phyloP scores from a whole-genome alignment of 2,329 filamentous ascomycete genomes.

The Fusarium scirpi region DNA sequence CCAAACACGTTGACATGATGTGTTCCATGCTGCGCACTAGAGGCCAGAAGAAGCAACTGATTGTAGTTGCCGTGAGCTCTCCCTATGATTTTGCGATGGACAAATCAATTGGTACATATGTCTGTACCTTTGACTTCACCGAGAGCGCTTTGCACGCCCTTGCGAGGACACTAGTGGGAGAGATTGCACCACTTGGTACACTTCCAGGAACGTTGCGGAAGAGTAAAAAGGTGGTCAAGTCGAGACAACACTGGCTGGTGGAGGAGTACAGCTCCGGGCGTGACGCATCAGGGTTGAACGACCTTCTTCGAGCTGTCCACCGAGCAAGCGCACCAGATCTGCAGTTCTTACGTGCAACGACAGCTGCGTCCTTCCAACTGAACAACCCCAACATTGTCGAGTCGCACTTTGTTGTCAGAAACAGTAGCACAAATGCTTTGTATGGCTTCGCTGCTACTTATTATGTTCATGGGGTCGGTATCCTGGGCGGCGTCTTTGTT shows the following conservation, averaged over 20 bases:
- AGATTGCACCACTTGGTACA: constrained; percentile 70
- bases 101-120: constrained; percentile 87
- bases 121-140: constrained; percentile 97
- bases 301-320: constrained; percentile 77
- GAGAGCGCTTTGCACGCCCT: constrained; percentile 89
- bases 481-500: constrained; percentile 89
- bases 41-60: constrained; percentile 87
- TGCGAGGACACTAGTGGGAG: constrained; percentile 85
- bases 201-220: constrained; percentile 83
- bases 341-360: constrained; percentile 76
- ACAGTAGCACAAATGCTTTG: constrained; percentile 89
- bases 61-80: constrained; percentile 93
- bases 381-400: constrained; percentile 78
- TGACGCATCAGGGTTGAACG: constrained; percentile 78
- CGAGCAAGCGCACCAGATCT: constrained; percentile 75
- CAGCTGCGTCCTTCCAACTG: constrained; percentile 81
- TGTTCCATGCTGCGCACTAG: constrained; percentile 83
- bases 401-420: constrained; percentile 90
- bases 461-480: constrained; percentile 76
- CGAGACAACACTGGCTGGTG: constrained; percentile 94
- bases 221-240: constrained; percentile 87
- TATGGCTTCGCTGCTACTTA: constrained; percentile 96
- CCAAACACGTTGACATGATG: constrained; percentile 96
- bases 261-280: constrained; percentile 86
- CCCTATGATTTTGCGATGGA: constrained; percentile 98